Evolutionary conservation across 352 stramenopile genomes (phyloP), one percentile per base, ranked within the genome.

Genomic region (Phytophthora citrophthora): DNA sequence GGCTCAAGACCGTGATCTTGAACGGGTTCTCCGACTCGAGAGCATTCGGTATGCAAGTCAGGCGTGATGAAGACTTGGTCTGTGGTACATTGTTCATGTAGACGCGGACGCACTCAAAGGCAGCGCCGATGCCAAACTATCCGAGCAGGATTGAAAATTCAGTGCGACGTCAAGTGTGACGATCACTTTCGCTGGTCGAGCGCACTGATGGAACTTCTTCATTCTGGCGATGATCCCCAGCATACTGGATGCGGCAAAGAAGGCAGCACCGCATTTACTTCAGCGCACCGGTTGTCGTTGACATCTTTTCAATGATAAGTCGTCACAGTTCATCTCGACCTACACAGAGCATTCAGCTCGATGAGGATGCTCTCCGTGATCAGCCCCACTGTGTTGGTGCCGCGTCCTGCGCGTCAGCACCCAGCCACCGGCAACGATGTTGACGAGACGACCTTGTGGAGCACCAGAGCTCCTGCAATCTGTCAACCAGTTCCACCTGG

Each of bases 401-500:
- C 61, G 54, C 54, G 54, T 70, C 54, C 47, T 46, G 46, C 61
- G 61, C 54, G 54, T 70, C 61, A 55, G 23, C 47, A 29, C 18
- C 16, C 29, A 10, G 34, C 24, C 29, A 24, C 45, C 31, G 10
- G 24, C 34, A 29, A 27, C 26, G 15, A 40, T 32, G 18, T 29
- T 34, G 34, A 16, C 32, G 49, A 56, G 26, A 15, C 11, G 20
- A 20, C 20, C 20, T 20, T 20, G 20, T 20, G 20, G 20, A 20
- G 20, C 20, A 20, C 20, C 20, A 20, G 20, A 20, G 20, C 20
- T 20, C 1, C 20, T n/a, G n/a, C n/a, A n/a, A n/a, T n/a, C n/a
- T n/a, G n/a, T n/a, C n/a, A n/a, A n/a, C n/a, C n/a, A n/a, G n/a
- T n/a, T n/a, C n/a, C n/a, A n/a, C 20, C 20, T 20, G 20, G 20